Base-by-base conservation (phyloP, 768 basidiomycete species). In the Pulveroboletus ravenelii region DNA sequence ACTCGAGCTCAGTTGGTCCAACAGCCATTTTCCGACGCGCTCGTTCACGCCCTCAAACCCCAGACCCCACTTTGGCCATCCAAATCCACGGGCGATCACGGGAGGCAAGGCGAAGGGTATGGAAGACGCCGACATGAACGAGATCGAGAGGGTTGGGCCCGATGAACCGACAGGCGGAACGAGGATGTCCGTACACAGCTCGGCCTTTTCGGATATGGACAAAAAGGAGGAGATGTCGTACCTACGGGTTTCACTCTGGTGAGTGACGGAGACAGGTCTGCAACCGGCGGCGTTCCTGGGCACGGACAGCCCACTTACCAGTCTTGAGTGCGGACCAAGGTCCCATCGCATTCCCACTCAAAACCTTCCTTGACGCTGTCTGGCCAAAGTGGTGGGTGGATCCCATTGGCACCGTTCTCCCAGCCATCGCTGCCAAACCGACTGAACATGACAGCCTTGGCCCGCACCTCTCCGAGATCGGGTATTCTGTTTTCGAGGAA, bases 11-110 rank as follows among this genome's bases (percentile, higher is more conserved):
- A 92, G 66, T 52, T 71, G 67, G 35, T 79, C 76, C 39, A 92
- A 62, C 17, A 93, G 63, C 87, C 90, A 95, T 47, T 69, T 71
- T 3, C 78, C 84, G 3, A 91, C 70, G n/a, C 84, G 76, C 20
- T 74, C 74, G 61, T 97, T 97, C 36, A 93, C 84, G 2, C 93
- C 93, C 62, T 89, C 84, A n/a, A 93, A 73, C 5, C 93, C 93
- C 7, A 93, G 60, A 3, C 85, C 84, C 69, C 77, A 72, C 34
- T 74, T 70, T 0, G 90, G 89, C 84, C 84, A 92, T 13, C 92
- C 91, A 60, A 91, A 82, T 0, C 93, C 93, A 56, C 78, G 79
- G 5, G 94, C 89, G 20, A 95, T 74, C 10, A 76, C 70, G 5
- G 85, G 76, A 7, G 93, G 94, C 18, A 87, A 70, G 1, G 91